Conservation (phyloP, 129 eudicot genomes). For the Arctium minus region DNA sequence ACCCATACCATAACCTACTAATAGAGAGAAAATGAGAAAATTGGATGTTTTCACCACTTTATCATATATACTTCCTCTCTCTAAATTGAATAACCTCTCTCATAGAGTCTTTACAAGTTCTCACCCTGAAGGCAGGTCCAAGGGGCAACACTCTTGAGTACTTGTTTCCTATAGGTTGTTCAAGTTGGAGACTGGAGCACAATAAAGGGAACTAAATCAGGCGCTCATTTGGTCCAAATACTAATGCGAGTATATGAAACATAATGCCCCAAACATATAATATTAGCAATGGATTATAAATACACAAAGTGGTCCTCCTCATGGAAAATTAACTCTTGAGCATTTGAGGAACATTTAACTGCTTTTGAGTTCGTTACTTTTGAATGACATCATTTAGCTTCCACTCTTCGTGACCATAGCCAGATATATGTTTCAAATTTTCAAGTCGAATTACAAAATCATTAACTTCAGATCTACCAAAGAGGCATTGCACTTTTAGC, state of each 20-base stretch:
- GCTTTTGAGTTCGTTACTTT: not conserved
- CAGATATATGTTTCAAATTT: not conserved
- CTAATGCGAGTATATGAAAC: not conserved
- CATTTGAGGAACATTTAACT: not conserved
- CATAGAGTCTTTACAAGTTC: not conserved
- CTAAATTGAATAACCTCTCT: not conserved
- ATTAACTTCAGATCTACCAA: no score
- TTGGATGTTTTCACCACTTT: not conserved
- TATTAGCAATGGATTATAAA: not conserved
- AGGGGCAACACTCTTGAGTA: not conserved
- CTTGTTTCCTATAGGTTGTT: not conserved
- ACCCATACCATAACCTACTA: not conserved
- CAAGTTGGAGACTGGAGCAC: not conserved
- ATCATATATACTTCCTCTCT: not conserved
- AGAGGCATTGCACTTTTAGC: not conserved
- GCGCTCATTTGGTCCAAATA: not conserved
- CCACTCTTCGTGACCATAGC: not conserved
- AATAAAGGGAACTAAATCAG: not conserved
- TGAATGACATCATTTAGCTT: not conserved
- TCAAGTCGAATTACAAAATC: not conserved
- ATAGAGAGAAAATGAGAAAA: not conserved
- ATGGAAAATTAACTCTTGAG: not conserved
- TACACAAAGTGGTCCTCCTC: not conserved
- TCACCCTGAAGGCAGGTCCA: not conserved
- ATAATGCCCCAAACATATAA: not conserved